These are phyloP conservation scores for Furcasterigmium sp. DNA, from an alignment of 2,329 filamentous ascomycete genomes.

Conservation along the genomic window DNA sequence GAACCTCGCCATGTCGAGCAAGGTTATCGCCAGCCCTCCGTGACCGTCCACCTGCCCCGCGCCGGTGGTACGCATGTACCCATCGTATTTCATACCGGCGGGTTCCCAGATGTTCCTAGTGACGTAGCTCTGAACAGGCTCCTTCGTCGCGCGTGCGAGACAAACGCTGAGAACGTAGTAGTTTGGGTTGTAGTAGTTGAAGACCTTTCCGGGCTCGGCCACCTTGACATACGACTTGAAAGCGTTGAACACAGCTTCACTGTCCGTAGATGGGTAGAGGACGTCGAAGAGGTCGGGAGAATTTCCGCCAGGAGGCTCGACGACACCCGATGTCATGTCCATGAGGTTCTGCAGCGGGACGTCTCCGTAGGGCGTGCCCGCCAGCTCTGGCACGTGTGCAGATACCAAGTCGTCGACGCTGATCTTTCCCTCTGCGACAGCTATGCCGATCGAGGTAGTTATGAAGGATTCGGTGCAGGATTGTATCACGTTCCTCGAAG, in stretches of 20 bases:
- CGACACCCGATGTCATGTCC: not conserved
- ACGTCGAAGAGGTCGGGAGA: not conserved
- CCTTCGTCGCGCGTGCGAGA: not conserved
- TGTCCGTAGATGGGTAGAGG: not conserved
- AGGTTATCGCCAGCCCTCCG: not conserved
- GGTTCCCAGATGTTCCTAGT: not conserved
- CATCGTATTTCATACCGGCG: not conserved
- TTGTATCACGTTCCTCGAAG: no score
- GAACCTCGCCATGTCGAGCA: not conserved
- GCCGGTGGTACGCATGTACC: not conserved
- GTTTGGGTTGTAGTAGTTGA: not conserved
- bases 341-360: not conserved
- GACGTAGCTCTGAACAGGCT: not conserved
- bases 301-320: no score
- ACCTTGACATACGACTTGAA: not conserved
- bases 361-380: not conserved
- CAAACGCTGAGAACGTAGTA: not conserved
- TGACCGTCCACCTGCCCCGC: not conserved
- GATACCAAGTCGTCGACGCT: not conserved
- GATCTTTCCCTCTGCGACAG: not conserved
- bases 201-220: not conserved
- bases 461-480: no score
- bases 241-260: not conserved
- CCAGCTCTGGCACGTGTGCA: not conserved
- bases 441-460: no score